Evolutionary conservation across 768 basidiomycete genomes (phyloP).

Genomic region (Lactarius sp.): DNA sequence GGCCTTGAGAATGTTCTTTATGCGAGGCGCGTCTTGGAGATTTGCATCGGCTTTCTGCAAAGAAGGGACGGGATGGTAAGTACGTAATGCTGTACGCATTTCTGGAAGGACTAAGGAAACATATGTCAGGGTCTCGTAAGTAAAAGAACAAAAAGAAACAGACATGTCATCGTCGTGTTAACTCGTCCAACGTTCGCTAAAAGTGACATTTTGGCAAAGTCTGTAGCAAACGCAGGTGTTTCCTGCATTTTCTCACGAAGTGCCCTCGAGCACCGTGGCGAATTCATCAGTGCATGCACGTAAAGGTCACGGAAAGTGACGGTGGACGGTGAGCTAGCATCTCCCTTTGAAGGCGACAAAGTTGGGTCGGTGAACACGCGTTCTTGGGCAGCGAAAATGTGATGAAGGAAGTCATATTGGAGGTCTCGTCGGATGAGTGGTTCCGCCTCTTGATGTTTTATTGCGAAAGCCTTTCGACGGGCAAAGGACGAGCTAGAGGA

Average conservation of each 20-base stretch:
- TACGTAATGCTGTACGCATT: slow-evolving; percentile 71
- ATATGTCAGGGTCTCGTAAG: background rate
- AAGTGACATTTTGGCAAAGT: slow-evolving; percentile 70
- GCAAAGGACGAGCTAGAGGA: slow-evolving; percentile 38
- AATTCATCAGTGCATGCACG: slow-evolving; percentile 45
- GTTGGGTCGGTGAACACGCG: slow-evolving; percentile 63
- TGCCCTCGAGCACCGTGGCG: slow-evolving; percentile 62
- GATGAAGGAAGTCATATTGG: slow-evolving; percentile 49
- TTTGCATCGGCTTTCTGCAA: slow-evolving; percentile 66
- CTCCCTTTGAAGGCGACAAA: slow-evolving; percentile 32
- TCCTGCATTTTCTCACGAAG: slow-evolving; percentile 70
- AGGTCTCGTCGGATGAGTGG: slow-evolving; percentile 63
- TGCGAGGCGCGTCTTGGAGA: slow-evolving; percentile 72
- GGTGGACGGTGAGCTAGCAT: slow-evolving; percentile 25
- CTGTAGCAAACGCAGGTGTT: slow-evolving; percentile 51
- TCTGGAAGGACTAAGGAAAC: slow-evolving; percentile 60
- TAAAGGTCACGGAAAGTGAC: slow-evolving; percentile 47
- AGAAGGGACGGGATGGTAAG: slow-evolving; percentile 73
- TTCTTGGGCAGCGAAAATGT: slow-evolving; percentile 41
- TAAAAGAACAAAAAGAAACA: slow-evolving; percentile 1
- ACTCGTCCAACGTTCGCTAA: slow-evolving; percentile 76
- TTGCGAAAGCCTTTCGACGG: slow-evolving; percentile 40
- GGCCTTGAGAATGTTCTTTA: slow-evolving; percentile 69
- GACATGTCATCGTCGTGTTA: slow-evolving; percentile 82
- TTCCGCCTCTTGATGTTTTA: slow-evolving; percentile 56